Percentiles rank a stretch among this genome's conserved stretches.
These are phyloP conservation scores for Aspergillus carbonarius DNA, from an alignment of 2,329 filamentous ascomycete species.

Conservation along the genomic window DNA sequence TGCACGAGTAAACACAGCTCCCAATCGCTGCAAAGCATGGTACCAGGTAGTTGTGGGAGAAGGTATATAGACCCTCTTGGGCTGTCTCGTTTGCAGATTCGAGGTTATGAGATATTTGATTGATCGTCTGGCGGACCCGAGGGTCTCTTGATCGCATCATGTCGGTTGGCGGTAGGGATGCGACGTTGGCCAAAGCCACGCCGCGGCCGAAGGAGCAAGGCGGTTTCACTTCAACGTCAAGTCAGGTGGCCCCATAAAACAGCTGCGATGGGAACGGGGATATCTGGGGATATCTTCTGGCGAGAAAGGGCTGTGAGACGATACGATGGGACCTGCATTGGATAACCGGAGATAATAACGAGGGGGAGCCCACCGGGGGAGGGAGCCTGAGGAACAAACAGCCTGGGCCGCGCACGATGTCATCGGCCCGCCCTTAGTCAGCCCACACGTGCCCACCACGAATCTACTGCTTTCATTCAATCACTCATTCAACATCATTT, in stretches of 20 bases:
- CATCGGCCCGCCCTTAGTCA: slow-evolving; percentile 29
- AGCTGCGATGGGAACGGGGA: neutral
- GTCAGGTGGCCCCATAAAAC: slow-evolving; percentile 16
- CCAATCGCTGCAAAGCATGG: slow-evolving; percentile 73
- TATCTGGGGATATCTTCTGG: neutral
- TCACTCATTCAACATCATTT: neutral
- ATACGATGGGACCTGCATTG: slow-evolving; percentile 17
- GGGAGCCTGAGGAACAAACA: slow-evolving; percentile 17
- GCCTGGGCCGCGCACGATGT: slow-evolving; percentile 20
- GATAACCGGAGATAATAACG: slow-evolving; percentile 3
- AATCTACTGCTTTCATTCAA: neutral
- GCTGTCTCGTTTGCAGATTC: slow-evolving; percentile 88
- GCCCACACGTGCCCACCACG: slow-evolving; percentile 20
- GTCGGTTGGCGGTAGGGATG: slow-evolving; percentile 19
- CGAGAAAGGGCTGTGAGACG: neutral
- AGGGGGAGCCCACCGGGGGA: slow-evolving; percentile 5
- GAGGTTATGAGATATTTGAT: slow-evolving; percentile 86
- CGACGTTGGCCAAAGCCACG: slow-evolving; percentile 22
- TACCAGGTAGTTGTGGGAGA: slow-evolving; percentile 79
- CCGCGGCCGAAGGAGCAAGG: neutral
- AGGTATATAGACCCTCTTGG: slow-evolving; percentile 86
- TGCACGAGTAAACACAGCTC: slow-evolving; percentile 66
- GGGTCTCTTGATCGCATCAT: slow-evolving; percentile 71
- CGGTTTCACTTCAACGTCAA: slow-evolving; percentile 8
- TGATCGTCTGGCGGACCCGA: slow-evolving; percentile 87